These are phyloP conservation scores for Ulota crispa DNA, from an alignment of 225 moss, liverwort and hornwort species.

Conservation along the genomic window DNA sequence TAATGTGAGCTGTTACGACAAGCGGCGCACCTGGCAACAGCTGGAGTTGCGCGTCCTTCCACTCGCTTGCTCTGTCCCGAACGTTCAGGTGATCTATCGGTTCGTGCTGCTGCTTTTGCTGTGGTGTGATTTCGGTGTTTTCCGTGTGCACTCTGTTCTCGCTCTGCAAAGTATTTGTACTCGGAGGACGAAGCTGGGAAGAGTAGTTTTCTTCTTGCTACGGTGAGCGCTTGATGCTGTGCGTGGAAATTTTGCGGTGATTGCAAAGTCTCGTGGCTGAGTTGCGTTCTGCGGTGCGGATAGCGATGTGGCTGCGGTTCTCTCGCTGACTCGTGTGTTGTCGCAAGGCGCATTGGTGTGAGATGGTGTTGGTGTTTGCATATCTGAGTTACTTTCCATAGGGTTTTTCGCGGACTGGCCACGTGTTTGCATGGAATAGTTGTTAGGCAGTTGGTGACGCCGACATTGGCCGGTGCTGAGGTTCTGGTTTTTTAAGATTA, in stretches of 20 bases:
- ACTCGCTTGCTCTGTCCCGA: not conserved
- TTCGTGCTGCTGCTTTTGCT: not conserved
- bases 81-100: not conserved
- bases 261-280: not conserved
- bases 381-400: not conserved
- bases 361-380: not conserved
- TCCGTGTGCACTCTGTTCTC: not conserved
- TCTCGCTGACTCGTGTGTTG: not conserved
- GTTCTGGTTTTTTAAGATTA: not conserved
- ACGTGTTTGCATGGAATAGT: not conserved
- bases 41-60: not conserved
- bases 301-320: not conserved
- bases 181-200: not conserved
- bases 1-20: too few relatives aligned
- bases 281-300: not conserved
- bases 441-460: not conserved
- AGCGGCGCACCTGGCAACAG: not conserved
- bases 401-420: not conserved
- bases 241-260: not conserved
- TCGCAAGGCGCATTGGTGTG: not conserved
- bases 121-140: not conserved
- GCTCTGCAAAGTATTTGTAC: too few relatives aligned
- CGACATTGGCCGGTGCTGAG: not conserved
- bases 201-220: not conserved
- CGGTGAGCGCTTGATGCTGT: not conserved